A percentile compares a stretch with the other conserved stretches of the same genome.
Evolutionary conservation across 176 grass and related monocot species (phyloP).

Genomic region (Tillandsia leiboldiana): DNA sequence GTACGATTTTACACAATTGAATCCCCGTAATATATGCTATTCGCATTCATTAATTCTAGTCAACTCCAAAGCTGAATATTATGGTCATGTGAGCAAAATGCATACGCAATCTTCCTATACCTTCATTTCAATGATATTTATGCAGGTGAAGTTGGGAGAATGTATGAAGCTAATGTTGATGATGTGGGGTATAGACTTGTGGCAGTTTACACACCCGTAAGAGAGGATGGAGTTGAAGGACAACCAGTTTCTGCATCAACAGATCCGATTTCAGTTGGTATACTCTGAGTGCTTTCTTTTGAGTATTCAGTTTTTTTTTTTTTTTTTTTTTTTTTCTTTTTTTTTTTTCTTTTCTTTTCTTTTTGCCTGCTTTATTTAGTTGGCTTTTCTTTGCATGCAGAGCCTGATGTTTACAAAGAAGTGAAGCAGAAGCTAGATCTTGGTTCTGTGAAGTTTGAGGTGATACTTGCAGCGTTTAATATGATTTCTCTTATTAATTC

Average conservation of each 20-base stretch:
- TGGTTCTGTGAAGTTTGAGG: slow-evolving; percentile 91
- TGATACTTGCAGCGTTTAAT: slow-evolving; percentile 17
- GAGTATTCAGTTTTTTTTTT: neutral
- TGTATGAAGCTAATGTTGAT: slow-evolving; percentile 95
- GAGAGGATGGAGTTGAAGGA: slow-evolving; percentile 90
- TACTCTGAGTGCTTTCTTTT: slow-evolving; percentile 18
- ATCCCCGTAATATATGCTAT: neutral
- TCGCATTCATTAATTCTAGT: neutral
- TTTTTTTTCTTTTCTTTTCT: neutral
- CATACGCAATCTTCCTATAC: neutral
- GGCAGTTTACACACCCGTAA: slow-evolving; percentile 83
- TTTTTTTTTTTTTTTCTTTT: neutral
- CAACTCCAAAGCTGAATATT: neutral
- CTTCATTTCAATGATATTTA: slow-evolving; percentile 4
- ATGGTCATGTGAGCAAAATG: neutral
- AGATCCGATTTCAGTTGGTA: slow-evolving; percentile 91
- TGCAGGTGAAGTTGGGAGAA: slow-evolving; percentile 74
- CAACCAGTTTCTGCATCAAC: slow-evolving; percentile 86
- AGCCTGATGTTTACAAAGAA: slow-evolving; percentile 80
- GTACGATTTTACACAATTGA: slow-evolving; percentile 25
- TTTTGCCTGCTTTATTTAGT: slow-evolving; percentile 1
- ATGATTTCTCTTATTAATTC: no score
- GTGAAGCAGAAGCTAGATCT: slow-evolving; percentile 86
- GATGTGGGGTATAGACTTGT: slow-evolving; percentile 94
- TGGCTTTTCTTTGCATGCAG: slow-evolving; percentile 36